phyloP scores from a whole-genome alignment of 1,139 yeast species.

The Scheffersomyces stambukii region DNA sequence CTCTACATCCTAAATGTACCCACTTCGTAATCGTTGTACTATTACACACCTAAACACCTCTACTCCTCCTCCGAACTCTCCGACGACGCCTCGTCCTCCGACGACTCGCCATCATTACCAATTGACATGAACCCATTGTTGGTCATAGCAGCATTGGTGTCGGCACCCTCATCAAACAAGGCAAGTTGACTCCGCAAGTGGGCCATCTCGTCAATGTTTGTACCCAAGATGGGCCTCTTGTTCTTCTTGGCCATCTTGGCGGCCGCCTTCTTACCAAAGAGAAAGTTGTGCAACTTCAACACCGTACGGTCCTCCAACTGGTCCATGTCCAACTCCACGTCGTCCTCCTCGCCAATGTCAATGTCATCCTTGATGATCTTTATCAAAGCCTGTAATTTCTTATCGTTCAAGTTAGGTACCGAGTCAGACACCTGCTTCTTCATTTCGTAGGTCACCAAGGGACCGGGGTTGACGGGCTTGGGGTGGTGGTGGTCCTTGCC shows the following conservation, averaged over 20 bases:
- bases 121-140: slow-evolving; percentile 25
- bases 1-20: no score
- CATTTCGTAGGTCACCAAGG: slow-evolving; percentile 87
- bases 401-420: slow-evolving; percentile 74
- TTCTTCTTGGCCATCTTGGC: slow-evolving; percentile 41
- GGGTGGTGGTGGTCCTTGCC: slow-evolving; percentile 3
- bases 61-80: slow-evolving; percentile 68
- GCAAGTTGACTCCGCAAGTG: slow-evolving; percentile 79
- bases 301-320: slow-evolving; percentile 84
- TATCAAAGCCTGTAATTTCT: slow-evolving; percentile 78
- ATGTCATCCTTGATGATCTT: slow-evolving; percentile 83
- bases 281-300: slow-evolving; percentile 75
- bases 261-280: slow-evolving; percentile 55
- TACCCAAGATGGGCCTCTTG: slow-evolving; percentile 54
- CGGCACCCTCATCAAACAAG: slow-evolving; percentile 57
- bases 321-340: slow-evolving; percentile 92
- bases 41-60: no score
- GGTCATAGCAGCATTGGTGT: slow-evolving; percentile 16
- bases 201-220: slow-evolving; percentile 75
- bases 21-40: no score
- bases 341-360: slow-evolving; percentile 75
- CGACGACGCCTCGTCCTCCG: slow-evolving; percentile 46
- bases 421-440: slow-evolving; percentile 89
- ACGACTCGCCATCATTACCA: slow-evolving; percentile 35
- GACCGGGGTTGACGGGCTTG: slow-evolving; percentile 11